Evolutionary conservation across 2,329 filamentous ascomycete species (phyloP), one percentile per base, ranked within the genome.

Genomic region (Ceratocystiopsis brevicomis): DNA sequence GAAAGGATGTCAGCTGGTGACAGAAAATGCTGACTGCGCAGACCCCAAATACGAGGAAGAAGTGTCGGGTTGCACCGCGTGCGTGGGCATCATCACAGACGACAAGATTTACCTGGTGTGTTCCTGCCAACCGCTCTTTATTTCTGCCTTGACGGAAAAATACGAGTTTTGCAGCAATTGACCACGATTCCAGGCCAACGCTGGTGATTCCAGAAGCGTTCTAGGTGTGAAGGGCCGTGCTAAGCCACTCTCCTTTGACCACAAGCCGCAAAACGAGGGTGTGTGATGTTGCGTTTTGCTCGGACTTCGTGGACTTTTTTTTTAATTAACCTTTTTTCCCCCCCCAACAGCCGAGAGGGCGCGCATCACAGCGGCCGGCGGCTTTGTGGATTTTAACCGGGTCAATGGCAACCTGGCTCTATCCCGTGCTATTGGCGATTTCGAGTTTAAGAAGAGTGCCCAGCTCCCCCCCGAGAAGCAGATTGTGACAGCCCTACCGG

Each of bases 391-490:
- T 61, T 98, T 96, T 59, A 90, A 90, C 50, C 83, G 90, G 58
- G 90, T 98, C 54, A 98, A 98, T 61, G 90, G 90, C 59, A 98
- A 98, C 62, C 76, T 98, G 39, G 90, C 90, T 39, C 70, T 98
- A 48, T 98, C 90, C 49, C 82, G 90, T 61, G 90, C 90, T 54
- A 95, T 98, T 61, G 90, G 90, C 53, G 90, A 98, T 61, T 98
- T 98, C 58, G 90, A 98, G 61, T 98, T 98, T 73, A 98, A 98
- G 73, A 96, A 96, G 73, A 94, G 86, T 60, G 83, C 88, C 53
- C 87, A 95, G 57, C 76, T 98, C 40, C 79, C 88, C 3, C 90
- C 90, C n/a, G 90, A 98, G 66, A 84, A 93, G 59, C 90, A 98
- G 63, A 96, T 98, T 52, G 90, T 98, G 38, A 98, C 90, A 15